Percentiles rank a stretch among this genome's conserved stretches.
These are phyloP conservation scores for Babesia sp. DNA, from an alignment of 169 alveolate species.

Conservation along the genomic window DNA sequence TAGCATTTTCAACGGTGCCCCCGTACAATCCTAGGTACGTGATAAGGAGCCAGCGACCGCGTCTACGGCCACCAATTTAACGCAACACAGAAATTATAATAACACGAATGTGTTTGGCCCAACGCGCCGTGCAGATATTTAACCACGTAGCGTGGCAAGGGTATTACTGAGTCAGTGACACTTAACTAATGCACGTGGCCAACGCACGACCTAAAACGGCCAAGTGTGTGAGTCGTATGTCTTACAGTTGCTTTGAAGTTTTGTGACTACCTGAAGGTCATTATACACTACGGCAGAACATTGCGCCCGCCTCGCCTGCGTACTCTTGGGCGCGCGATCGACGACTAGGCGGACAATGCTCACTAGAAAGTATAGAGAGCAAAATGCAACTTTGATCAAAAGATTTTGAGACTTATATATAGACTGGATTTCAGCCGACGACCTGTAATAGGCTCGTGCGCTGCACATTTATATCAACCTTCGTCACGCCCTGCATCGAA, in stretches of 20 bases:
- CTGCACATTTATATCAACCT: conserved; percentile 6
- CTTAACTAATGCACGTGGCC: too few species aligned
- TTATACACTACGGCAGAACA: background rate
- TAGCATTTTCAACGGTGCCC: too few species aligned
- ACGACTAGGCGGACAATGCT: background rate
- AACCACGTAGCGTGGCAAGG: too few species aligned
- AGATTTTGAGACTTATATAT: background rate
- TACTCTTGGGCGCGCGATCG: conserved; percentile 23
- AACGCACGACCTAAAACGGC: too few species aligned
- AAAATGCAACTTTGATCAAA: conserved; percentile 6
- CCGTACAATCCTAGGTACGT: background rate
- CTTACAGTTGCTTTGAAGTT: background rate
- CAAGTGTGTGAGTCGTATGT: background rate
- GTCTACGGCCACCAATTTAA: background rate
- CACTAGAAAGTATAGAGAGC: background rate
- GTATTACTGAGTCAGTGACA: too few species aligned
- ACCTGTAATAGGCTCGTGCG: conserved; percentile 3
- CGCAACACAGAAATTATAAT: background rate
- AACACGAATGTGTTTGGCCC: background rate
- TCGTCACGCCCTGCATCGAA: background rate
- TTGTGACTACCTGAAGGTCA: background rate
- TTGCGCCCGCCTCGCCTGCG: conserved; percentile 20
- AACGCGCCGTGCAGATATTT: background rate
- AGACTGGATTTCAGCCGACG: background rate
- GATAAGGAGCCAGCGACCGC: background rate